phyloP scores from a whole-genome alignment of 192 early-diverging fungal genomes.

The Dissophora globulifera region DNA sequence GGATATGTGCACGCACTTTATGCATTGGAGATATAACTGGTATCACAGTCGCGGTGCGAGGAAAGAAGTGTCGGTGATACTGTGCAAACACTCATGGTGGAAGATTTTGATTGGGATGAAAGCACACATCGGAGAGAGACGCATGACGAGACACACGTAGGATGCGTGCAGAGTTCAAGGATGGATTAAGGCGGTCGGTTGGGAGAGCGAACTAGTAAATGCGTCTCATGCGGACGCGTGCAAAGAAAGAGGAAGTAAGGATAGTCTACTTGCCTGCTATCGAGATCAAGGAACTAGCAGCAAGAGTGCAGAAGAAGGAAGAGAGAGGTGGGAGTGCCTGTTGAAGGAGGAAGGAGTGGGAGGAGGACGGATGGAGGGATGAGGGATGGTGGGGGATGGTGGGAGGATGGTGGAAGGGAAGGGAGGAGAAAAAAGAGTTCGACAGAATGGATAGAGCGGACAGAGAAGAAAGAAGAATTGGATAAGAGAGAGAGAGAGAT shows the following conservation, averaged over 20 bases:
- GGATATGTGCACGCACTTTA: too few species aligned
- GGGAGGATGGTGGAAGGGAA: not conserved
- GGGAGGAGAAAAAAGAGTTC: not conserved
- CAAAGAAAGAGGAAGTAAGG: not conserved
- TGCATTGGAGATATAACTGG: too few species aligned
- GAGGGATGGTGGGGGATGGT: not conserved
- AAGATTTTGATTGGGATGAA: too few species aligned
- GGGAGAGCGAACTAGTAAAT: too few species aligned
- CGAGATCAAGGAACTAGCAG: constrained; percentile 9
- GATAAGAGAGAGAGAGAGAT: not conserved
- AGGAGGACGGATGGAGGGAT: not conserved
- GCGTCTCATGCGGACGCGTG: not conserved
- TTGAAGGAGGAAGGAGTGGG: constrained; percentile 39
- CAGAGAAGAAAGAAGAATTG: constrained; percentile 1
- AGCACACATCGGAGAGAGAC: too few species aligned
- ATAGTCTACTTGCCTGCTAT: constrained; percentile 31
- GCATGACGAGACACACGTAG: too few species aligned
- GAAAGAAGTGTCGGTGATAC: too few species aligned
- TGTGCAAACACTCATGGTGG: too few species aligned
- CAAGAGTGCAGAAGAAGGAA: not conserved
- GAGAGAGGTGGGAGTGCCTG: constrained; percentile 10
- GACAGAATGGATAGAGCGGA: constrained; percentile 2
- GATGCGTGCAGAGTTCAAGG: too few species aligned
- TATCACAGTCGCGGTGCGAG: too few species aligned
- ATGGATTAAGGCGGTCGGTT: too few species aligned